Evolutionary conservation across 225 moss, liverwort and hornwort species (phyloP).

Genomic region (Climacium dendroides): DNA sequence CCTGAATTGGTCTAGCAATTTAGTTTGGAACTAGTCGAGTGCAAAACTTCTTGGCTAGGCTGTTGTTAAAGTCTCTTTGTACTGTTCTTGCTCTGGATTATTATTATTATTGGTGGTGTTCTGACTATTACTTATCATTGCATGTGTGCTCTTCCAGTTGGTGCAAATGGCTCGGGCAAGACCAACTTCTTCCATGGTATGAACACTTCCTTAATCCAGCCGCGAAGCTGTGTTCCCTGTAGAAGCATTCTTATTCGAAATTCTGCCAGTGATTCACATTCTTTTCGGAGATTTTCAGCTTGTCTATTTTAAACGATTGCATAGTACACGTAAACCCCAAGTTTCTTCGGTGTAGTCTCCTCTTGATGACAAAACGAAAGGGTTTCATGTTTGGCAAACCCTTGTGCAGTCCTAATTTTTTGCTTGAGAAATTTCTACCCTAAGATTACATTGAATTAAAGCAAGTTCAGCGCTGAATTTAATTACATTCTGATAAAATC

Average conservation of each 20-base stretch:
- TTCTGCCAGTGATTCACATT: not conserved
- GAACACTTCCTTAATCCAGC: not conserved
- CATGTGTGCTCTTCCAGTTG: slow-evolving; percentile 35
- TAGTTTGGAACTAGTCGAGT: not conserved
- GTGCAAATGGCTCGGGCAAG: slow-evolving; percentile 95
- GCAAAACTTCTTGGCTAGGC: not conserved
- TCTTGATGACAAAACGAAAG: not conserved
- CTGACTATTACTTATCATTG: not conserved
- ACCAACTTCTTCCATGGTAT: slow-evolving; percentile 94
- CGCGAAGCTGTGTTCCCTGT: not conserved
- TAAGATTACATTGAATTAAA: not conserved
- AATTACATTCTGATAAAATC: not conserved
- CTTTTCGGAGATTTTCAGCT: not conserved
- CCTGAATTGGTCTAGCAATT: not conserved
- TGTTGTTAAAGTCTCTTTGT: not conserved
- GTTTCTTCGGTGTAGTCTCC: not conserved
- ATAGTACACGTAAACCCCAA: not conserved
- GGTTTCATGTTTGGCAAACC: not conserved
- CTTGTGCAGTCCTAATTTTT: not conserved
- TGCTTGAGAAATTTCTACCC: not conserved
- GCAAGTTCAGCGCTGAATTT: not conserved
- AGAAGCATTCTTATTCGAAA: not conserved
- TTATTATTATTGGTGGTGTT: not conserved
- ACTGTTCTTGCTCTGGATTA: not conserved
- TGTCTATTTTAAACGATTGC: not conserved